Conservation (phyloP, 169 alveolate species). For the Cryptosporidium parvum region DNA sequence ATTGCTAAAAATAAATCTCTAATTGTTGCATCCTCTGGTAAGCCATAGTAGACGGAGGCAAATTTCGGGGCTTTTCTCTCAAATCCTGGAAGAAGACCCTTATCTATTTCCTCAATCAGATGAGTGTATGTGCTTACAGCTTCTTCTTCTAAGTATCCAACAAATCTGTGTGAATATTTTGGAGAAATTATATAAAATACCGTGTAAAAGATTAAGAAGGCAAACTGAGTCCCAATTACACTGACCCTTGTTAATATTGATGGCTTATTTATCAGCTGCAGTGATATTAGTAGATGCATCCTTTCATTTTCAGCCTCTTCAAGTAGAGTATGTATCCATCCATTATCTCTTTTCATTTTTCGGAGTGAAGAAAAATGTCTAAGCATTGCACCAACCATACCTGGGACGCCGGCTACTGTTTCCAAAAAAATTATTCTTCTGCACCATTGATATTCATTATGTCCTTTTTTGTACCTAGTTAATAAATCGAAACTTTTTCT, state of each 20-base stretch:
- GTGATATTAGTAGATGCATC: slow-evolving; percentile 80
- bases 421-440: slow-evolving; percentile 80
- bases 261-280: slow-evolving; percentile 77
- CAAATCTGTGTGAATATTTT: slow-evolving; percentile 82
- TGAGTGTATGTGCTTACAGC: slow-evolving; percentile 83
- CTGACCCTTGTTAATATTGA: slow-evolving; percentile 74
- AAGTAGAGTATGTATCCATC: slow-evolving; percentile 83
- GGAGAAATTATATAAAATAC: slow-evolving; percentile 80
- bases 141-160: slow-evolving; percentile 85
- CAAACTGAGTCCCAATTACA: slow-evolving; percentile 80
- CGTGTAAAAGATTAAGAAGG: slow-evolving; percentile 80
- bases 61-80: slow-evolving; percentile 77
- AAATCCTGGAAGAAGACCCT: slow-evolving; percentile 53
- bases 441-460: slow-evolving; percentile 77
- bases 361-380: slow-evolving; percentile 80
- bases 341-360: slow-evolving; percentile 81
- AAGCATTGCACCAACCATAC: slow-evolving; percentile 83
- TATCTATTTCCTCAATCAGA: slow-evolving; percentile 76
- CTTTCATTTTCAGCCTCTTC: slow-evolving; percentile 87
- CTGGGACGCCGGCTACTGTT: slow-evolving; percentile 83
- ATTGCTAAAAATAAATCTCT: slow-evolving; percentile 81
- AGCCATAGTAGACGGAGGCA: slow-evolving; percentile 80
- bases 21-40: slow-evolving; percentile 80
- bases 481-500: slow-evolving; percentile 70
- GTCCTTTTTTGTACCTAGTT: slow-evolving; percentile 77